phyloP scores from a whole-genome alignment of 495 filamentous ascomycete species.

The Aspergillus biplanus region DNA sequence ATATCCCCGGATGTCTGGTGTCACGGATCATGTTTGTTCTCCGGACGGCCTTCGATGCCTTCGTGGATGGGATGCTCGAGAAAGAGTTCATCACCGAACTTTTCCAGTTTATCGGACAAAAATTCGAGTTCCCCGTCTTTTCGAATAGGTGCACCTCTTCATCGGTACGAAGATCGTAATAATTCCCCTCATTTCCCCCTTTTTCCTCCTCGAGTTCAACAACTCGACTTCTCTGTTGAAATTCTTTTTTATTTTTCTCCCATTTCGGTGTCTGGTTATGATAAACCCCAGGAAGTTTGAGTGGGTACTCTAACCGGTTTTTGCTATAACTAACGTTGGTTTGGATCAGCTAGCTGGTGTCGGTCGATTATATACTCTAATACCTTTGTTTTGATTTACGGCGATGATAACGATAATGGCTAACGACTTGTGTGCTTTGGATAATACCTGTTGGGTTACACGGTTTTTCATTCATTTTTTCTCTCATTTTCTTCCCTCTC shows the following conservation, averaged over 20 bases:
- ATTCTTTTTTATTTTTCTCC: slow-evolving; percentile 7
- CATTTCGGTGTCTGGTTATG: background rate
- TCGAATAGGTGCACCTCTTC: slow-evolving; percentile 28
- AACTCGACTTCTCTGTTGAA: background rate
- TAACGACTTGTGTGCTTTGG: background rate
- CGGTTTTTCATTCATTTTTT: background rate
- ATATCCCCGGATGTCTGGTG: slow-evolving; percentile 29
- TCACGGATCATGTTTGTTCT: slow-evolving; percentile 36
- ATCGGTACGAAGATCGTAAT: slow-evolving; percentile 5
- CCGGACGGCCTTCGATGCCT: slow-evolving; percentile 30
- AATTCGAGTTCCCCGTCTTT: slow-evolving; percentile 30
- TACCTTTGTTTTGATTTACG: background rate
- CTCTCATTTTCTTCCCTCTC: background rate
- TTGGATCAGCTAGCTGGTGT: background rate
- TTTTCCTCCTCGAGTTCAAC: background rate
- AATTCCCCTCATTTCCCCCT: slow-evolving; percentile 1
- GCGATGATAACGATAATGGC: background rate
- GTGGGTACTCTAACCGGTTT: background rate
- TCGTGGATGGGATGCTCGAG: slow-evolving; percentile 31
- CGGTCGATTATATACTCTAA: slow-evolving; percentile 5
- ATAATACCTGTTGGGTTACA: background rate
- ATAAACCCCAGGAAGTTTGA: too few relatives aligned
- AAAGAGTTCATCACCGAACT: slow-evolving; percentile 28
- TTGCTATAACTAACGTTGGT: background rate
- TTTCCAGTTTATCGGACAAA: slow-evolving; percentile 28